phyloP scores from a whole-genome alignment of 2,329 filamentous ascomycete species.

The Botryosphaeria dothidea region DNA sequence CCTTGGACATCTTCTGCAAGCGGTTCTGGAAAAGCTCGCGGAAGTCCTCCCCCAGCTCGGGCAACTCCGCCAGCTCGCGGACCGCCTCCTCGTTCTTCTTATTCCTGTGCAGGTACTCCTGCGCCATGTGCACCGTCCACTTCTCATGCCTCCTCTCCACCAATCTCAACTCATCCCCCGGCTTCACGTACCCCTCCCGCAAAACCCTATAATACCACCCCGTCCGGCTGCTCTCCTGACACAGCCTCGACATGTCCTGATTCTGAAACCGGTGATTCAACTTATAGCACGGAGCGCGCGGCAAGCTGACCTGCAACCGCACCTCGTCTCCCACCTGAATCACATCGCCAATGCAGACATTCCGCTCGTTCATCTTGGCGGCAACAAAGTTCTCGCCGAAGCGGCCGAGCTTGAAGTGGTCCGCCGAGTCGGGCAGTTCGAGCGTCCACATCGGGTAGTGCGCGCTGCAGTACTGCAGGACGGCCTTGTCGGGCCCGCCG shows the following conservation, averaged over 20 bases:
- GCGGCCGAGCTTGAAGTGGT: conserved; percentile 57
- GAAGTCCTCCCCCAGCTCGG: conserved; percentile 52
- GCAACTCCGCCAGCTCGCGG: conserved; percentile 42
- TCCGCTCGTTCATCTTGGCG: conserved; percentile 61
- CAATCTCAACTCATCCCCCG: conserved; percentile 59
- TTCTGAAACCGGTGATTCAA: conserved; percentile 66
- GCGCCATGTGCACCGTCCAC: conserved; percentile 65
- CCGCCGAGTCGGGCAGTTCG: conserved; percentile 54
- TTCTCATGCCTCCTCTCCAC: conserved; percentile 56
- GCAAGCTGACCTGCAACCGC: conserved; percentile 60
- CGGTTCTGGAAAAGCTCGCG: conserved; percentile 55
- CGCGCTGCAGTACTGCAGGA: conserved; percentile 61
- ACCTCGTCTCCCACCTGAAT: conserved; percentile 51
- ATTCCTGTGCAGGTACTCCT: conserved; percentile 63
- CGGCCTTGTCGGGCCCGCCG: conserved; percentile 63
- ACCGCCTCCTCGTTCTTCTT: conserved; percentile 51
- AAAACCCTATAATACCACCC: conserved; percentile 69
- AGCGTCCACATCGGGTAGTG: conserved; percentile 60
- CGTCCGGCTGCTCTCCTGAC: conserved; percentile 59
- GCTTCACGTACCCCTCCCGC: conserved; percentile 53
- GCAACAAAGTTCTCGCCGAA: conserved; percentile 68
- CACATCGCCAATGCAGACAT: conserved; percentile 66
- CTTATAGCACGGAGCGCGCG: conserved; percentile 67
- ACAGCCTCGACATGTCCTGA: conserved; percentile 62
- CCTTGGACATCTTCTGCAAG: conserved; percentile 41